These are phyloP conservation scores for Erodium chrysanthum DNA, from an alignment of 441 rosid species.

Conservation along the genomic window DNA sequence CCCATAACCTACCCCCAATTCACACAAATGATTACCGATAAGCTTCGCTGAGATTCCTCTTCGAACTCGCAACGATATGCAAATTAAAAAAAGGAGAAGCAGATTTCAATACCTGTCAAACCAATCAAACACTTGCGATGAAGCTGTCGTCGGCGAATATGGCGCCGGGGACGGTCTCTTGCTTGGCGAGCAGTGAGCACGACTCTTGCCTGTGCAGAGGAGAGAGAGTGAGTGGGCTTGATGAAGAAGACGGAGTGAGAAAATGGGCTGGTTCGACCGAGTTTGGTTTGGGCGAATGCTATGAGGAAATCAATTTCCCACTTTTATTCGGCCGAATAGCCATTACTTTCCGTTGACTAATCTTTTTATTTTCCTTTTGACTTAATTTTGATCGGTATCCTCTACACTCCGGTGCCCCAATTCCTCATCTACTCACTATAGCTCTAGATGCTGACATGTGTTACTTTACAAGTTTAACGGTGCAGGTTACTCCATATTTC, in stretches of 20 bases:
- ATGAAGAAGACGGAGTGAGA: slow-evolving; percentile 1
- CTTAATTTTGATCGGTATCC: neutral
- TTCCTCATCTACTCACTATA: neutral
- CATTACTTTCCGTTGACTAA: slow-evolving; percentile 3
- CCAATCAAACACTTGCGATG: neutral
- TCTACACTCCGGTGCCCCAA: neutral
- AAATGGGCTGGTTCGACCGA: neutral
- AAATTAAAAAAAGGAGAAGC: neutral
- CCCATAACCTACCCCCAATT: neutral
- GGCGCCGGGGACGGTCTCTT: slow-evolving; percentile 1
- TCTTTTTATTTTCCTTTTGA: neutral
- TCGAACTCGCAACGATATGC: neutral
- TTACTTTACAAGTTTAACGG: neutral
- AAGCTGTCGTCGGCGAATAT: slow-evolving; percentile 5
- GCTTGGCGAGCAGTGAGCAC: neutral
- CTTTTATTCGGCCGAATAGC: neutral
- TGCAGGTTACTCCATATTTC: neutral
- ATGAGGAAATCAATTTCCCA: neutral
- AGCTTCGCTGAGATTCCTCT: neutral
- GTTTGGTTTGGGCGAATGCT: slow-evolving; percentile 1
- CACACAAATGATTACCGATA: neutral
- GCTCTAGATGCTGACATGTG: neutral
- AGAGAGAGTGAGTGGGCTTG: neutral
- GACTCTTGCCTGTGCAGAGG: neutral
- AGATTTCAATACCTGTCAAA: neutral